phyloP scores from a whole-genome alignment of 129 eudicot genomes.

The Arctium minus region DNA sequence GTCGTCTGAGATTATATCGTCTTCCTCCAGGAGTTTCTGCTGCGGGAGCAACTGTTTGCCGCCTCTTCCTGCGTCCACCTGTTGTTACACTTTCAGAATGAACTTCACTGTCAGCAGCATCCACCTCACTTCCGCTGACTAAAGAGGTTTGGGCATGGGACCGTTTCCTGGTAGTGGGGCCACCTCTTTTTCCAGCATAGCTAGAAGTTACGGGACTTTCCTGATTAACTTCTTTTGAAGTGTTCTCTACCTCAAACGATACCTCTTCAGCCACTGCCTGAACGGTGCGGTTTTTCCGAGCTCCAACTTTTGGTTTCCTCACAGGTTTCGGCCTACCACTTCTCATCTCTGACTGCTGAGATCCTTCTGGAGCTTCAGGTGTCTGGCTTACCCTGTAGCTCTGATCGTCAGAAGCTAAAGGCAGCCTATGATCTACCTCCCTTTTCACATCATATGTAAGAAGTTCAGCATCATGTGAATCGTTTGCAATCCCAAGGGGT shows the following conservation, averaged over 20 bases:
- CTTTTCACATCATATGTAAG: background rate
- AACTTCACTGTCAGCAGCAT: constrained; percentile 60
- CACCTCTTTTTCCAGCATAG: constrained; percentile 34
- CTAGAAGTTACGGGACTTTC: constrained; percentile 39
- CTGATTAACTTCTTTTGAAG: constrained; percentile 18
- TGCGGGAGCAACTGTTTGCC: constrained; percentile 48
- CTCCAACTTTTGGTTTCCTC: constrained; percentile 41
- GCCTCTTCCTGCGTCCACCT: constrained; percentile 68
- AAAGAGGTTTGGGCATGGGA: constrained; percentile 43
- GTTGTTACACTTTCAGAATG: constrained; percentile 65
- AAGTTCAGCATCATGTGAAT: constrained; percentile 11
- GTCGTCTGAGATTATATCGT: constrained; percentile 87
- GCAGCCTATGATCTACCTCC: constrained; percentile 8
- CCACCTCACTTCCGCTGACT: constrained; percentile 50
- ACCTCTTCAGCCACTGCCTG: constrained; percentile 67
- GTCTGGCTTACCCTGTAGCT: constrained; percentile 35
- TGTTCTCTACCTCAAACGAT: constrained; percentile 30
- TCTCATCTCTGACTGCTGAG: constrained; percentile 57
- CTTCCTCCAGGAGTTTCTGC: constrained; percentile 53
- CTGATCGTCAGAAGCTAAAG: constrained; percentile 24
- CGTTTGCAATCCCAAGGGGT: constrained; percentile 19
- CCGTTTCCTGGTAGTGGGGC: constrained; percentile 49
- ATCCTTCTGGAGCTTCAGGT: constrained; percentile 41
- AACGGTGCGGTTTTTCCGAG: constrained; percentile 46
- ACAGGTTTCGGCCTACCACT: constrained; percentile 28